Base-by-base conservation (phyloP, 2,329 filamentous ascomycete genomes). In the Raffaelea ambrosiae region DNA sequence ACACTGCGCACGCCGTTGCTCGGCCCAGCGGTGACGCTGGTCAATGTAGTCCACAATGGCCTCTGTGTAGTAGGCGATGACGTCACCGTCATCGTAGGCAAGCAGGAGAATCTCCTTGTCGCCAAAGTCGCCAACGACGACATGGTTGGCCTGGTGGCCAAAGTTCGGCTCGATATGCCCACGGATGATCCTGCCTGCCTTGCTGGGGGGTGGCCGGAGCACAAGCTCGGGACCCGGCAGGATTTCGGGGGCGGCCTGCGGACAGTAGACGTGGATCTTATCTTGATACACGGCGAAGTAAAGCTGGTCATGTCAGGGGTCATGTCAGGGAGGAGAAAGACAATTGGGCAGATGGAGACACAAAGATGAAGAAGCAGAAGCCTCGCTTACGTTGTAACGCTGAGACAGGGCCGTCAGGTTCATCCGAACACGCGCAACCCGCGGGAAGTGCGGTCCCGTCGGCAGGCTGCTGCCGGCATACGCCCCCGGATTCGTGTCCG, bases 61-160 rank as follows among this genome's bases (percentile, higher is more conserved):
- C 43, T 72, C 71, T 1, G 80, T 83, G 58, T 84, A 81, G 61
- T 86, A 90, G 7, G 77, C 84, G 42, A 80, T 68, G 3, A 89
- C 76, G 59, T 91, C 86, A 7, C 87, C 87, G 52, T 88, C 84
- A 55, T 91, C 87, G 49, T 78, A 87, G 33, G 72, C 76, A 40
- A 82, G 66, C 4, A 88, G 62, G 5, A 91, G 55, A 26, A 89
- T 75, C 62, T 93, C 87, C 44, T 84, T 69, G 7, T 73, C 66
- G 0, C 87, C 87, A 13, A 91, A 65, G 42, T 84, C 76, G 16
- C 84, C 84, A 22, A 85, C 72, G 11, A 84, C 69, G 16, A 90
- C 66, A 53, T 84, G 77, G 57, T 90, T 91, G 43, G 86, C 73
- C 26, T 74, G 71, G 60, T 90, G 84, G 1, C 76, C 73, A 8